Conservation (phyloP, 805 yeast genomes). For the Pichia ethanolica region DNA sequence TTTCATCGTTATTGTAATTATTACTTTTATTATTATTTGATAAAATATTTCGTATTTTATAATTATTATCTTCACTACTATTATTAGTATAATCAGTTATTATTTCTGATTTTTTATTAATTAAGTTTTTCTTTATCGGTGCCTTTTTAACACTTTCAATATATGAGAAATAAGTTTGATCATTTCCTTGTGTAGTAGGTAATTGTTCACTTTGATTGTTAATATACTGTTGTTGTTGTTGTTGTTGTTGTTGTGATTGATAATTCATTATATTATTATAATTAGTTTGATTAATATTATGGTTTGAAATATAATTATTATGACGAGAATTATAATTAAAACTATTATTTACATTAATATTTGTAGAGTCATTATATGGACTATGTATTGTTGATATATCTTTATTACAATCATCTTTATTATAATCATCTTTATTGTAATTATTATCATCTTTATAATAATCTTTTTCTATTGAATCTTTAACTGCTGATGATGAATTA, state of each 20-base stretch:
- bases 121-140: neutral
- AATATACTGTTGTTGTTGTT: neutral
- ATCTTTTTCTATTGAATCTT: neutral
- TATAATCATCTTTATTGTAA: constrained; percentile 1
- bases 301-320: neutral
- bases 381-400: neutral
- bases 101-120: neutral
- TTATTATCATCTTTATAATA: constrained; percentile 14
- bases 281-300: neutral
- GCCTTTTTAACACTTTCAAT: constrained; percentile 5
- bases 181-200: constrained; percentile 4
- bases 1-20: neutral
- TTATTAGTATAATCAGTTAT: neutral
- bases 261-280: too few relatives aligned
- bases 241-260: neutral
- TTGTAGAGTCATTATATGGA: neutral
- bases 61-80: neutral
- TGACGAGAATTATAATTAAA: too few relatives aligned
- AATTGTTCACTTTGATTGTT: neutral
- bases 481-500: too few relatives aligned
- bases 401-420: too few relatives aligned
- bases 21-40: neutral
- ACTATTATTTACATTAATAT: neutral
- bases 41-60: neutral
- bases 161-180: neutral